Evolutionary conservation across 352 stramenopile genomes (phyloP).

Genomic region (Elongisporangium senticosum): DNA sequence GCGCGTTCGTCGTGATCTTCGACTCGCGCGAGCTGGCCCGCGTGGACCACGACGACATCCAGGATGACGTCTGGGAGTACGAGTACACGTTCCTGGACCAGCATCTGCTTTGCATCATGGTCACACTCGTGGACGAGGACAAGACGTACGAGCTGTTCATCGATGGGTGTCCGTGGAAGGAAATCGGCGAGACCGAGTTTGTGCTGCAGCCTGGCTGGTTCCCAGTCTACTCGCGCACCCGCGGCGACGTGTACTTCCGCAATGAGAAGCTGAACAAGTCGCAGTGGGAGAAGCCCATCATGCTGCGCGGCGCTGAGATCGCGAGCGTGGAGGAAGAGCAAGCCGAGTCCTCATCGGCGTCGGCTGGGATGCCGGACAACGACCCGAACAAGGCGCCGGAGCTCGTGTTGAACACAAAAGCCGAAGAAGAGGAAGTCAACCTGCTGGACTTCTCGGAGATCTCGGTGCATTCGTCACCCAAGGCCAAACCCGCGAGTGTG

Average conservation of each 20-base stretch:
- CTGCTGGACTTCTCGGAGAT: conserved; percentile 69
- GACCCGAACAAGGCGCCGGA: conserved; percentile 21
- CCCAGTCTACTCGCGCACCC: conserved; percentile 71
- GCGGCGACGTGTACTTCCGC: conserved; percentile 68
- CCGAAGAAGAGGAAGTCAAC: conserved; percentile 33
- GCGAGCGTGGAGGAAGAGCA: conserved; percentile 8
- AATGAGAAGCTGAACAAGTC: conserved; percentile 56
- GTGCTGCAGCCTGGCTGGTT: conserved; percentile 74
- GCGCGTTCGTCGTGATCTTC: conserved; percentile 76
- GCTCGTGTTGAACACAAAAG: conserved; percentile 18
- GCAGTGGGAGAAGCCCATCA: conserved; percentile 73
- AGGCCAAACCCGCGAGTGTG: conserved; percentile 8
- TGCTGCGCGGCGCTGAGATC: conserved; percentile 25
- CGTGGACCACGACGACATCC: conserved; percentile 61
- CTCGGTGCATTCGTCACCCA: conserved; percentile 39
- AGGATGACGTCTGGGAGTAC: conserved; percentile 64
- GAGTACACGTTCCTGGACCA: conserved; percentile 67
- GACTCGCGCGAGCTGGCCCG: conserved; percentile 56
- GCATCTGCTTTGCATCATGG: conserved; percentile 57
- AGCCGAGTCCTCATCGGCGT: neutral
- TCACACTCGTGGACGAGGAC: conserved; percentile 55
- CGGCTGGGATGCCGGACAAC: neutral
- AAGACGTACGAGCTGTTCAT: conserved; percentile 78
- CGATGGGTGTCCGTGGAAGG: conserved; percentile 60
- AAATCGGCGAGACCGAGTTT: conserved; percentile 79